Evolutionary conservation across 2,329 filamentous ascomycete species (phyloP).

Genomic region (Sporothrix humicola): DNA sequence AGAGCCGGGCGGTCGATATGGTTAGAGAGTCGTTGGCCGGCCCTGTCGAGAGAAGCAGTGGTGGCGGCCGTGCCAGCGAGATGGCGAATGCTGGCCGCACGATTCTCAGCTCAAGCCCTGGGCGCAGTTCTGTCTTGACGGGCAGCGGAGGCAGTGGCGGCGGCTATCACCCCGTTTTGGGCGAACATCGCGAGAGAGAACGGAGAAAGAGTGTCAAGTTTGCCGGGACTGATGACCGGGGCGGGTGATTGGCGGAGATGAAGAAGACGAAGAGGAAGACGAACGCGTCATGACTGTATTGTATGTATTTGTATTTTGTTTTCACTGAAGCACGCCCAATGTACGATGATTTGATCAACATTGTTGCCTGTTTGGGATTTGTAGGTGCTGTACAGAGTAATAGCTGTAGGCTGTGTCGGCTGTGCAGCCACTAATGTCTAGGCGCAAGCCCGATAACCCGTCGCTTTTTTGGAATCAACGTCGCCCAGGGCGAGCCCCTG

Average conservation of each 20-base stretch:
- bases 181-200: slow-evolving; percentile 53
- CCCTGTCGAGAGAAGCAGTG: not conserved
- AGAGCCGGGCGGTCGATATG: slow-evolving; percentile 65
- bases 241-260: too few relatives aligned
- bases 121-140: slow-evolving; percentile 36
- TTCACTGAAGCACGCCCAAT: not conserved
- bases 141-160: not conserved
- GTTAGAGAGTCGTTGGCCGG: slow-evolving; percentile 58
- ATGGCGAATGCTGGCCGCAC: slow-evolving; percentile 37
- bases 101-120: slow-evolving; percentile 59
- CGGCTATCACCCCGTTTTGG: not conserved
- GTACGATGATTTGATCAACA: slow-evolving; percentile 2
- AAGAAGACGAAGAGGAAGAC: not conserved
- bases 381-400: too few relatives aligned
- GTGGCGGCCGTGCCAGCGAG: slow-evolving; percentile 30
- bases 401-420: not conserved
- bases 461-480: not conserved
- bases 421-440: not conserved
- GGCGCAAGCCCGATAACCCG: not conserved
- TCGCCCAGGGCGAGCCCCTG: not conserved
- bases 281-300: not conserved
- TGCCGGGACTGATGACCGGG: slow-evolving; percentile 49
- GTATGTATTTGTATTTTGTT: not conserved
- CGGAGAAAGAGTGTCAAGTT: slow-evolving; percentile 70
- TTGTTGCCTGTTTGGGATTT: not conserved